These are phyloP conservation scores for Solanum okadae DNA, from an alignment of 257 asterid species.

Conservation along the genomic window DNA sequence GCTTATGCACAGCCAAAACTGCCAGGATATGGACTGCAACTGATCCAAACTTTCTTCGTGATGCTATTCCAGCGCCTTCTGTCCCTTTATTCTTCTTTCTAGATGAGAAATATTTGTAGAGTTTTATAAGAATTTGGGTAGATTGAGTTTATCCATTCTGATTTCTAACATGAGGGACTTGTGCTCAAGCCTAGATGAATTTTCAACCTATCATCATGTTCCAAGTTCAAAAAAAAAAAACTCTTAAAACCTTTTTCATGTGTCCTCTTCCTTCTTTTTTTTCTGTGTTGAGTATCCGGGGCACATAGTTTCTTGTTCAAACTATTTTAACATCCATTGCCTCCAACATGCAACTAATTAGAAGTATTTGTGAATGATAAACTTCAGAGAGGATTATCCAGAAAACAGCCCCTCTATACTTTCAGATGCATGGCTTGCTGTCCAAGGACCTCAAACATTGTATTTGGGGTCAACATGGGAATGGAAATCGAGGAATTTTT, in stretches of 20 bases:
- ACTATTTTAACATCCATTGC: background rate
- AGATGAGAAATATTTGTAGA: background rate
- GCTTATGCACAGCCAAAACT: background rate
- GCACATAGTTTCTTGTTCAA: background rate
- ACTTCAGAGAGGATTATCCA: conserved; percentile 60
- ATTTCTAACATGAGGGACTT: background rate
- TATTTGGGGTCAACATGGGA: conserved; percentile 94
- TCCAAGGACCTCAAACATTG: conserved; percentile 50
- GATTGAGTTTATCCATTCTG: background rate
- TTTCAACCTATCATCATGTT: background rate
- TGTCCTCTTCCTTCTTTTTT: background rate
- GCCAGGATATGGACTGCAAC: background rate
- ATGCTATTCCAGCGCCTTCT: background rate
- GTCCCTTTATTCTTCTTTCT: background rate
- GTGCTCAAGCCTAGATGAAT: background rate
- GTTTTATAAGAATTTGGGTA: background rate
- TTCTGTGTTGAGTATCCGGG: background rate
- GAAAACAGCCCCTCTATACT: conserved; percentile 67
- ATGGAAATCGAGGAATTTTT: conserved; percentile 69
- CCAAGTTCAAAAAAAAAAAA: background rate
- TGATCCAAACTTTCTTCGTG: background rate
- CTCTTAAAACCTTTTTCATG: background rate
- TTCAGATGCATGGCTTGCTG: conserved; percentile 89
- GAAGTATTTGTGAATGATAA: background rate
- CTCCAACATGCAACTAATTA: background rate